phyloP scores from a whole-genome alignment of 306 rosid genomes.

The Prunus mume region DNA sequence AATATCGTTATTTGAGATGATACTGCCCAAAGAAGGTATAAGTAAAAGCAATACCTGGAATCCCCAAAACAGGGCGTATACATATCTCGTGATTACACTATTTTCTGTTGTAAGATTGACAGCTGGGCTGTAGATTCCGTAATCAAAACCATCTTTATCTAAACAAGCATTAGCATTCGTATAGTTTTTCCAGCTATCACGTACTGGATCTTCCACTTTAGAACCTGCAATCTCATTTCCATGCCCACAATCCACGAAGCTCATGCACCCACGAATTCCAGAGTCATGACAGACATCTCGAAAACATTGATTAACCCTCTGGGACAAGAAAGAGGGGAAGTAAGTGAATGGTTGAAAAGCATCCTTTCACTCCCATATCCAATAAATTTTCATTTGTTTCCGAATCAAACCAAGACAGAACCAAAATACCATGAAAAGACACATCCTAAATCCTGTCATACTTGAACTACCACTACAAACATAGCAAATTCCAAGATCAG shows the following conservation, averaged over 20 bases:
- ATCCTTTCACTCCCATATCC: not conserved
- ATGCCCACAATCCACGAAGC: constrained; percentile 65
- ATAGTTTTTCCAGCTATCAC: constrained; percentile 11
- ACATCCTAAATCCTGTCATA: not conserved
- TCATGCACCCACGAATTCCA: not conserved
- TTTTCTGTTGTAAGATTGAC: constrained; percentile 49
- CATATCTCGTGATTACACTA: constrained; percentile 52
- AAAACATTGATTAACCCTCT: constrained; percentile 89
- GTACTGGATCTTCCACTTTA: not conserved
- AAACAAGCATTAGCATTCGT: constrained; percentile 38
- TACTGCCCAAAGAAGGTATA: constrained; percentile 5
- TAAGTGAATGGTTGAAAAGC: constrained; percentile 13
- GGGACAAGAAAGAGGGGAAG: constrained; percentile 23
- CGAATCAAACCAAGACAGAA: not conserved
- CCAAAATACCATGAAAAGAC: not conserved
- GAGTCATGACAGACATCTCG: constrained; percentile 45
- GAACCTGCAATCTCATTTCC: not conserved
- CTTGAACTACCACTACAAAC: not conserved
- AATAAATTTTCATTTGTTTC: not conserved
- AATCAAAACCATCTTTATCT: constrained; percentile 15
- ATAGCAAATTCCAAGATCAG: too few relatives aligned
- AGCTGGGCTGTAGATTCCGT: constrained; percentile 60
- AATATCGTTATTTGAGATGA: not conserved
- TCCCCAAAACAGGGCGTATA: constrained; percentile 80
- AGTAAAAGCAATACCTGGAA: constrained; percentile 59